A percentile compares a stretch with the other conserved stretches of the same genome.
Conservation (phyloP, 352 stramenopile species). For the Phytophthora vignae region DNA sequence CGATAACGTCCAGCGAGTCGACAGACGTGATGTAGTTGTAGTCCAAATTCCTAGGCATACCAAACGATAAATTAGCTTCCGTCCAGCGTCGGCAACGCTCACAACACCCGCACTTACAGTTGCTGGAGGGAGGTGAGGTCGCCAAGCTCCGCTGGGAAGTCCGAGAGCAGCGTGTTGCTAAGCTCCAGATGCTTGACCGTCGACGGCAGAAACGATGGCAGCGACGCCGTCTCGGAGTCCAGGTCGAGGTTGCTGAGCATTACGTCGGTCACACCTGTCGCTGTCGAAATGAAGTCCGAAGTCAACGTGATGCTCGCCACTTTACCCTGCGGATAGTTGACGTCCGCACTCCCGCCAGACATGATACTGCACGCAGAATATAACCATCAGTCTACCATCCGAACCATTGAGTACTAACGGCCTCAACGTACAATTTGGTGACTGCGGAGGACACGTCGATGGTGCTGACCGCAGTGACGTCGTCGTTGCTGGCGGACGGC, state of each 20-base stretch:
- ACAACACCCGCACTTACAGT: slow-evolving; percentile 21
- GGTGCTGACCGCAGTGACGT: slow-evolving; percentile 31
- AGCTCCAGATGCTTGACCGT: slow-evolving; percentile 34
- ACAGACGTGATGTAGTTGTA: slow-evolving; percentile 44
- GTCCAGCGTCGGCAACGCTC: too few relatives aligned
- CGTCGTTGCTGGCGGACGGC: slow-evolving; percentile 39
- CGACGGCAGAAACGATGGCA: slow-evolving; percentile 30
- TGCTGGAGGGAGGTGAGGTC: slow-evolving; percentile 22
- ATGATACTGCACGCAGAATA: slow-evolving; percentile 28
- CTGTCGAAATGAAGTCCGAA: slow-evolving; percentile 26
- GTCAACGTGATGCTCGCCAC: slow-evolving; percentile 39
- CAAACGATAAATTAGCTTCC: background rate
- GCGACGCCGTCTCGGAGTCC: slow-evolving; percentile 2
- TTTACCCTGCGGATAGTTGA: slow-evolving; percentile 43
- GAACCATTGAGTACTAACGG: background rate
- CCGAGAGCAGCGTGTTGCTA: slow-evolving; percentile 29
- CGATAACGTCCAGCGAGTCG: slow-evolving; percentile 24
- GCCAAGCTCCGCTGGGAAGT: slow-evolving; percentile 33
- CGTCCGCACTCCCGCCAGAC: slow-evolving; percentile 25
- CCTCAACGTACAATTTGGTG: slow-evolving; percentile 32
- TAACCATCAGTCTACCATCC: background rate
- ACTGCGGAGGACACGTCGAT: slow-evolving; percentile 33
- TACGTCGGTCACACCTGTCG: slow-evolving; percentile 32
- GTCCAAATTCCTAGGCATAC: slow-evolving; percentile 31
- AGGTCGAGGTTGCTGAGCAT: slow-evolving; percentile 42